Evolutionary conservation across 345 rosid genomes (phyloP), one percentile per base, ranked within the genome.

Genomic region (Euclidium syriacum): DNA sequence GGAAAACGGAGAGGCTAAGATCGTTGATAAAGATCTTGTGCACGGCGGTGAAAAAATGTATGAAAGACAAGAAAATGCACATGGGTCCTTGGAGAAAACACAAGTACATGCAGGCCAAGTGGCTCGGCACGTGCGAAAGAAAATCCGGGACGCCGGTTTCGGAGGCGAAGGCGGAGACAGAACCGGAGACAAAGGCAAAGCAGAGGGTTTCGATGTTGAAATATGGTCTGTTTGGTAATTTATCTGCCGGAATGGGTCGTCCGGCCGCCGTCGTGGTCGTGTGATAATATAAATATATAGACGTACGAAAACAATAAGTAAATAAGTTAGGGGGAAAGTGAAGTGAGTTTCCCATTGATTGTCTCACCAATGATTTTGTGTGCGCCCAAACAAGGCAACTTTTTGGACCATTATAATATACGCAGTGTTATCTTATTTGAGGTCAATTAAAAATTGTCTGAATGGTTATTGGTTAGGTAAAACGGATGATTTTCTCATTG

Each of bases 11-110:
- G 67, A 84, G 97, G 62, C 63, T 94, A 15, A 84, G 30, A 40
- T 71, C 77, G 4, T 25, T 90, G 67, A 79, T 86, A 65, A 90
- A 90, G 62, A 81, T 88, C 12, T 14, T 94, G 43, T 94, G 99
- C 38, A 41, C 54, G 0, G 88, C 97, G 0, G 90, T 78, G 5
- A 90, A 94, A 44, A 80, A 64, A 52, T 85, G 88, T 71, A 84
- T 86, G 92, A 90, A 84, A 77, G 96, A 94, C 74, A 84, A 80
- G 75, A 83, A 85, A 46, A 84, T 89, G 83, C 90, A 94, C 49
- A 35, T 94, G 75, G 96, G 86, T n/a, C 99, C 99, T 2, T 90
- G 97, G 97, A 85, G 99, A 68, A 94, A 83, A 80, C 83, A 84
- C 19, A 87, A 81, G 76, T 94, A 87, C 63, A 81, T 94, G 96